phyloP scores from a whole-genome alignment of 352 stramenopile genomes.

The Phytophthora rubi region DNA sequence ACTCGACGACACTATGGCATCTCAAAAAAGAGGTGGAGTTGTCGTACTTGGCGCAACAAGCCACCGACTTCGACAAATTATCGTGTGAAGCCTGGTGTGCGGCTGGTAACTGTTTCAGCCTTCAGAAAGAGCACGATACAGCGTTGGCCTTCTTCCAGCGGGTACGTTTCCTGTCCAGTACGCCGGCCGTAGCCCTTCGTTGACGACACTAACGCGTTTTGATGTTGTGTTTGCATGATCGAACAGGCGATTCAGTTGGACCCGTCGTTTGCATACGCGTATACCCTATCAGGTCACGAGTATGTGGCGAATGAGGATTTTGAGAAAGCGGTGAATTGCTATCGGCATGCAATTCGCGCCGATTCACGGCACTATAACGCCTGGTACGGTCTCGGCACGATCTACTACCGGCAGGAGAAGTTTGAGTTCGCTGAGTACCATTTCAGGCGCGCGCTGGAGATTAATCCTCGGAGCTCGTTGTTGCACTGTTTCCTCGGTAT shows the following conservation, averaged over 20 bases:
- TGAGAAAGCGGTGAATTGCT: constrained; percentile 96
- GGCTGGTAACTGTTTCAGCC: constrained; percentile 97
- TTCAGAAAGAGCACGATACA: constrained; percentile 98
- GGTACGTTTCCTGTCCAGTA: constrained; percentile 34
- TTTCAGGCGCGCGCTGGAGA: constrained; percentile 92
- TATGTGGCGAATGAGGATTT: constrained; percentile 99
- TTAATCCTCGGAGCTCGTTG: constrained; percentile 95
- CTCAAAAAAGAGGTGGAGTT: constrained; percentile 98
- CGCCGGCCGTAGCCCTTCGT: not conserved
- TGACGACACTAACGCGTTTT: constrained; percentile 1
- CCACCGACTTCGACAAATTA: constrained; percentile 93
- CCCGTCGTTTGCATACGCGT: constrained; percentile 96
- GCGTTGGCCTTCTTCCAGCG: constrained; percentile 97
- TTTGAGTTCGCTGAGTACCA: constrained; percentile 98
- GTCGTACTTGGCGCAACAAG: constrained; percentile 95
- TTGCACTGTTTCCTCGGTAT: constrained; percentile 97
- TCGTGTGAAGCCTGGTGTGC: constrained; percentile 96
- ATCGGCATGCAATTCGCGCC: constrained; percentile 93
- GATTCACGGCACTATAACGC: constrained; percentile 94
- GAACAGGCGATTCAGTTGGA: constrained; percentile 92
- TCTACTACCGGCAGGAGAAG: constrained; percentile 98
- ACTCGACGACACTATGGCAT: constrained; percentile 97
- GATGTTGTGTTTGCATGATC: not conserved
- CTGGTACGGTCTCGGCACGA: constrained; percentile 93
- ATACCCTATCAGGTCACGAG: constrained; percentile 97